Evolutionary conservation across 2,329 filamentous ascomycete genomes (phyloP).

Genomic region (Ophiostoma pallidulum): DNA sequence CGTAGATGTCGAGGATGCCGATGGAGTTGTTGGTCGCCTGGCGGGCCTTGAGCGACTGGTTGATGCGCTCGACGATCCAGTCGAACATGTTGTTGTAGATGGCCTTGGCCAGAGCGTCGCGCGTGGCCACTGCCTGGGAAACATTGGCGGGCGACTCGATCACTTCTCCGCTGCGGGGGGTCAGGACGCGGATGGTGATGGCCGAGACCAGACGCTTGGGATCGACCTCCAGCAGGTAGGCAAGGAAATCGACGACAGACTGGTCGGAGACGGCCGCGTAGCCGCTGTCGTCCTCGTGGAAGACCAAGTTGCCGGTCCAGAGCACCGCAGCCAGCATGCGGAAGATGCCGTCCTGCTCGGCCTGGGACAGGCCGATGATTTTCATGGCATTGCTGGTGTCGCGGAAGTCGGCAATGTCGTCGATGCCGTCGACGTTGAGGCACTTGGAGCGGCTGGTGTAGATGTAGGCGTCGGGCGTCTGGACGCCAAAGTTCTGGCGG

Average conservation of each 20-base stretch:
- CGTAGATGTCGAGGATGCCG: conserved; percentile 97
- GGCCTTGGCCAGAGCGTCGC: conserved; percentile 88
- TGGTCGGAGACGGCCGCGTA: conserved; percentile 82
- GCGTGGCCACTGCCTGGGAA: conserved; percentile 74
- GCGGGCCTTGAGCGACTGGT: conserved; percentile 73
- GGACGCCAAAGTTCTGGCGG: conserved; percentile 78
- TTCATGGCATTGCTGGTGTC: conserved; percentile 94
- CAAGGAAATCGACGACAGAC: conserved; percentile 88
- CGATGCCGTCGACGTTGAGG: conserved; percentile 86
- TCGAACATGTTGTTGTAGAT: conserved; percentile 97
- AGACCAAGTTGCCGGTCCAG: conserved; percentile 92
- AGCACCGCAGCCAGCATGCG: conserved; percentile 84
- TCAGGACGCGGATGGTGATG: conserved; percentile 80
- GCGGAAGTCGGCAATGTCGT: conserved; percentile 78
- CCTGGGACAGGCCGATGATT: conserved; percentile 77
- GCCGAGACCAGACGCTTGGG: conserved; percentile 71
- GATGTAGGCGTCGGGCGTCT: conserved; percentile 82
- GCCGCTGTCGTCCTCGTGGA: conserved; percentile 78
- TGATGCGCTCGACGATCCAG: conserved; percentile 93
- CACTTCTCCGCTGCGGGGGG: conserved; percentile 54
- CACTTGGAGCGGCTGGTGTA: conserved; percentile 95
- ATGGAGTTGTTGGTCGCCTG: conserved; percentile 73
- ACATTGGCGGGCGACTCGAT: conserved; percentile 75
- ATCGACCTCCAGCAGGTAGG: conserved; percentile 85
- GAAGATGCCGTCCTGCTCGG: conserved; percentile 93